Evolutionary conservation across 2,329 filamentous ascomycete species (phyloP).

Genomic region (Volutella citrinella): DNA sequence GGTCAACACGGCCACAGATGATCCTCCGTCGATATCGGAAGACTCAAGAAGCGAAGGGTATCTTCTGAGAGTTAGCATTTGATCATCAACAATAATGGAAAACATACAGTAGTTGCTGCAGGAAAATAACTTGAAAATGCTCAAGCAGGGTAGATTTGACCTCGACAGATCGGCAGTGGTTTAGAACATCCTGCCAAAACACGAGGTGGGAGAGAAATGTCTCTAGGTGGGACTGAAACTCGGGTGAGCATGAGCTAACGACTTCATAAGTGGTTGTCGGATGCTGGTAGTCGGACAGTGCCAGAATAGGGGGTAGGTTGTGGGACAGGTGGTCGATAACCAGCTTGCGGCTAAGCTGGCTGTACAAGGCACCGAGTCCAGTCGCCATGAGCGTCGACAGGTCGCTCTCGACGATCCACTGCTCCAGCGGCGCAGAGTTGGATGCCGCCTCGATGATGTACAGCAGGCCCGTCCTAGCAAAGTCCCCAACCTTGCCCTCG

Average conservation of each 20-base stretch:
- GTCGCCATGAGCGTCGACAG: constrained; percentile 96
- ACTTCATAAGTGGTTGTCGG: constrained; percentile 67
- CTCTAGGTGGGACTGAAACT: constrained; percentile 82
- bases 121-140: constrained; percentile 94
- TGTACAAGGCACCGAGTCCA: constrained; percentile 75
- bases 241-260: constrained; percentile 68
- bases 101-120: constrained; percentile 84
- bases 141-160: constrained; percentile 91
- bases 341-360: constrained; percentile 69
- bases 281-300: constrained; percentile 84
- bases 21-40: constrained; percentile 94
- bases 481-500: constrained; percentile 91
- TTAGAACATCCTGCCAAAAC: constrained; percentile 97
- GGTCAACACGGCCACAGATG: constrained; percentile 90
- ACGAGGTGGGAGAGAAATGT: constrained; percentile 92
- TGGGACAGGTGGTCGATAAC: constrained; percentile 75
- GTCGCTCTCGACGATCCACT: constrained; percentile 97
- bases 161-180: constrained; percentile 88
- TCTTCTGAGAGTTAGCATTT: constrained; percentile 42
- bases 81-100: not conserved
- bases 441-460: constrained; percentile 96
- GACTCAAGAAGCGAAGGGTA: constrained; percentile 96
- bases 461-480: constrained; percentile 86
- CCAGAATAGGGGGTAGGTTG: constrained; percentile 76
- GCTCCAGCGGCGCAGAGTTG: constrained; percentile 76